These are phyloP conservation scores for Schizosaccharomyces cryophilus DNA, from an alignment of 805 yeast species.

Conservation along the genomic window DNA sequence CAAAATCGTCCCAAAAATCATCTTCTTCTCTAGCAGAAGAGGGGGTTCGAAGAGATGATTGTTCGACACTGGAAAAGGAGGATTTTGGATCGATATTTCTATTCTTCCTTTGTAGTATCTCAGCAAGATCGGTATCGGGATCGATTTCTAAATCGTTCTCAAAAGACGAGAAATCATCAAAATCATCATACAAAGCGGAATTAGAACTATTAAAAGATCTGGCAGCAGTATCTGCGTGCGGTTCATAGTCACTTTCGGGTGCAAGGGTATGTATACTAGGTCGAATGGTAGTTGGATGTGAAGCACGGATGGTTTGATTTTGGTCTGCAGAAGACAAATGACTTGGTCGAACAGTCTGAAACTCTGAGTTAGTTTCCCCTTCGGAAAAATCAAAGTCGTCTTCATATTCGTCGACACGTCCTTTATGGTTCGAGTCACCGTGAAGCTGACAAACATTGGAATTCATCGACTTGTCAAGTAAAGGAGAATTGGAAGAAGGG, in stretches of 20 bases:
- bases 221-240: not conserved
- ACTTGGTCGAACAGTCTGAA: too few relatives aligned
- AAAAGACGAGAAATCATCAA: not conserved
- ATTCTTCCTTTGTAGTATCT: not conserved
- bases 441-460: not conserved
- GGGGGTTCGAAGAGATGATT: not conserved
- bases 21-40: not conserved
- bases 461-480: not conserved
- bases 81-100: not conserved
- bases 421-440: too few relatives aligned
- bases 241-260: too few relatives aligned
- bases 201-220: not conserved
- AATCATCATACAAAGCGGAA: not conserved
- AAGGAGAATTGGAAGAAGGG: not conserved
- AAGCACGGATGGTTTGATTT: too few relatives aligned
- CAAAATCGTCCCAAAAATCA: constrained; percentile 1
- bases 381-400: too few relatives aligned
- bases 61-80: not conserved
- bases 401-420: too few relatives aligned
- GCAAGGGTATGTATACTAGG: too few relatives aligned
- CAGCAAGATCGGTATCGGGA: not conserved
- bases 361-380: too few relatives aligned
- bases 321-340: too few relatives aligned
- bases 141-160: not conserved
- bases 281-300: too few relatives aligned